A percentile compares a stretch with the other conserved stretches of the same genome.
phyloP scores from a whole-genome alignment of 2,329 filamentous ascomycete genomes.

The Cylindrodendrum hubeiense region DNA sequence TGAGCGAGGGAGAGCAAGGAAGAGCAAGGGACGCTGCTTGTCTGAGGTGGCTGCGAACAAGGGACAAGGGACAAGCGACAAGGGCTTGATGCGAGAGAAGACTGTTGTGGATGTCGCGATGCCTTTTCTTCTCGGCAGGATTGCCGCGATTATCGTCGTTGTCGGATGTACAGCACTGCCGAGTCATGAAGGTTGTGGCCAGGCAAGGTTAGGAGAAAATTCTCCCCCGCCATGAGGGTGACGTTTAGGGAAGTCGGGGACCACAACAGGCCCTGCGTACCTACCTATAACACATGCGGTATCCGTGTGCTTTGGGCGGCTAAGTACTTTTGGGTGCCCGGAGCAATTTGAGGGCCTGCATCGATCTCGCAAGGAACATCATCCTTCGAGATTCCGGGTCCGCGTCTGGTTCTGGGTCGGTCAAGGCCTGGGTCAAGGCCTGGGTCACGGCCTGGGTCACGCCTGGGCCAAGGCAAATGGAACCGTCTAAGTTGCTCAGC shows the following conservation, averaged over 20 bases:
- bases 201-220: constrained; percentile 9
- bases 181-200: constrained; percentile 21
- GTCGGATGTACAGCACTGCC: background rate
- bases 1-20: constrained; percentile 27
- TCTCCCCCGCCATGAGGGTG: constrained; percentile 13
- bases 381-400: constrained; percentile 18
- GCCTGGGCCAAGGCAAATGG: too few species aligned
- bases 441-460: too few species aligned
- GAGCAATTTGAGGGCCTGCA: constrained; percentile 10
- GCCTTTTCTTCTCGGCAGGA: background rate
- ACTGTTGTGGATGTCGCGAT: constrained; percentile 1
- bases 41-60: constrained; percentile 25
- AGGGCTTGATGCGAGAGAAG: constrained; percentile 22
- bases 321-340: background rate
- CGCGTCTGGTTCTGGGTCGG: background rate
- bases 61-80: constrained; percentile 24
- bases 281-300: background rate
- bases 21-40: constrained; percentile 37
- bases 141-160: constrained; percentile 23
- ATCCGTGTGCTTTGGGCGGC: background rate
- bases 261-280: background rate
- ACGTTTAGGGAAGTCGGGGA: constrained; percentile 3
- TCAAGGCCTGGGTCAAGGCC: too few species aligned
- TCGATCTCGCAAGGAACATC: constrained; percentile 22
- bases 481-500: background rate